A percentile compares a stretch with the other conserved stretches of the same genome.
phyloP scores from a whole-genome alignment of 73 alveolate genomes.

The Tetrahymena thermophila region DNA sequence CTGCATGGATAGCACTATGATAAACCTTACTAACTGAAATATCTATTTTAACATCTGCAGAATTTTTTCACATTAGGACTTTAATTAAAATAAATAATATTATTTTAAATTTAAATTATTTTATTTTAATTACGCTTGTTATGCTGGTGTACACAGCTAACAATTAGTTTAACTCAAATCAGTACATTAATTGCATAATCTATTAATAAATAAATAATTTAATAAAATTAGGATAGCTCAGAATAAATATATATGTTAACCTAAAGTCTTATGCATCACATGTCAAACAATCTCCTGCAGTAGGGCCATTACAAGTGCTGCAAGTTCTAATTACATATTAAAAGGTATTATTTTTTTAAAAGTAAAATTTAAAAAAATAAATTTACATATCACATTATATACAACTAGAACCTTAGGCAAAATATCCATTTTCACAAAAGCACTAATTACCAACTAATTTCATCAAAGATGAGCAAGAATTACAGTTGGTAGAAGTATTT shows the following conservation, averaged over 20 bases:
- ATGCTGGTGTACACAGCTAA: neutral
- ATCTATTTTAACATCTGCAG: neutral
- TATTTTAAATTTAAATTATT: neutral
- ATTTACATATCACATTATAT: neutral
- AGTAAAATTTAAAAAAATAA: neutral
- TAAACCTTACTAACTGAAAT: neutral
- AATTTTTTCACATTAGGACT: neutral
- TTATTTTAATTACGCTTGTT: neutral
- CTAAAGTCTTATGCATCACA: neutral
- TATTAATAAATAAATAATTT: neutral
- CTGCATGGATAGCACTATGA: neutral
- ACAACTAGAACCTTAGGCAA: neutral
- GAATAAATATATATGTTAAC: neutral
- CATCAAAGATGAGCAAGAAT: neutral
- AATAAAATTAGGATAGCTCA: neutral
- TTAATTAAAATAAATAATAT: neutral
- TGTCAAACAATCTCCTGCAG: neutral
- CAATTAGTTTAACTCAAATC: neutral
- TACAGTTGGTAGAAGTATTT: neutral
- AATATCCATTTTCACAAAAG: neutral
- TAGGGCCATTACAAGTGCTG: neutral
- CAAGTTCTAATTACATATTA: neutral
- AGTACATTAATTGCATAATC: neutral
- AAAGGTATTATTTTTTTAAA: neutral
- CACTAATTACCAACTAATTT: neutral